Conservation (phyloP, 495 filamentous ascomycete genomes). For the Aspergillus baeticus region DNA sequence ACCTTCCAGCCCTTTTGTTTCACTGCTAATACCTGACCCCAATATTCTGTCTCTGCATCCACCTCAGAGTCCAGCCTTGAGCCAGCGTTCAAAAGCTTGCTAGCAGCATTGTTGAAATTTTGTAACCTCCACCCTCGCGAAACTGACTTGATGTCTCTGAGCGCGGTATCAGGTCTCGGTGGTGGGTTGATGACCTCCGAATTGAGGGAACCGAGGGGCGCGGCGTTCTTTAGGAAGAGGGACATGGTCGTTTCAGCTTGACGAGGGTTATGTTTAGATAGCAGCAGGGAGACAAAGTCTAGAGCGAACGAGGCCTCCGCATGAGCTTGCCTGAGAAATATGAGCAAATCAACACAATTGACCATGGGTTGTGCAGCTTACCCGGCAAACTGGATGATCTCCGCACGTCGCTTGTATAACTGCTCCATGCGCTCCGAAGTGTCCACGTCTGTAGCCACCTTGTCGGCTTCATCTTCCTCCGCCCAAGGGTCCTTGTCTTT, state of each 20-base stretch:
- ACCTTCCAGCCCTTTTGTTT: slow-evolving; percentile 83
- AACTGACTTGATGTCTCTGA: slow-evolving; percentile 54
- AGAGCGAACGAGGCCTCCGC: slow-evolving; percentile 66
- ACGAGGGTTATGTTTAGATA: slow-evolving; percentile 72
- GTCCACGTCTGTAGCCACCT: slow-evolving; percentile 30
- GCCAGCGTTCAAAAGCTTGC: slow-evolving; percentile 70
- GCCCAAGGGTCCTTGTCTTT: slow-evolving; percentile 39
- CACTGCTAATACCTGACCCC: slow-evolving; percentile 78
- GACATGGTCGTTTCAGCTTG: slow-evolving; percentile 70
- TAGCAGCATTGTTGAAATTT: slow-evolving; percentile 69
- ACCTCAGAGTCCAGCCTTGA: slow-evolving; percentile 73
- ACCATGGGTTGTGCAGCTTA: slow-evolving; percentile 19
- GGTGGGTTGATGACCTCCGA: slow-evolving; percentile 64
- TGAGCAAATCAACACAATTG: slow-evolving; percentile 17
- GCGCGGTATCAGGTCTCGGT: slow-evolving; percentile 47
- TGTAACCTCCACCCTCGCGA: slow-evolving; percentile 79
- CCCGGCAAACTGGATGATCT: slow-evolving; percentile 46
- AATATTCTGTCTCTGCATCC: slow-evolving; percentile 76
- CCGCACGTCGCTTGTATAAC: slow-evolving; percentile 43
- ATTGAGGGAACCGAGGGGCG: slow-evolving; percentile 75
- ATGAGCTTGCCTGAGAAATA: slow-evolving; percentile 54
- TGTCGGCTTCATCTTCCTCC: slow-evolving; percentile 35
- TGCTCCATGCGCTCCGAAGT: slow-evolving; percentile 40
- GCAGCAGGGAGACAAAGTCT: slow-evolving; percentile 80
- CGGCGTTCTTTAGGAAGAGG: slow-evolving; percentile 59